Conservation (phyloP, 1,284 basidiomycete genomes). For the Lignosus rhinocerotis region DNA sequence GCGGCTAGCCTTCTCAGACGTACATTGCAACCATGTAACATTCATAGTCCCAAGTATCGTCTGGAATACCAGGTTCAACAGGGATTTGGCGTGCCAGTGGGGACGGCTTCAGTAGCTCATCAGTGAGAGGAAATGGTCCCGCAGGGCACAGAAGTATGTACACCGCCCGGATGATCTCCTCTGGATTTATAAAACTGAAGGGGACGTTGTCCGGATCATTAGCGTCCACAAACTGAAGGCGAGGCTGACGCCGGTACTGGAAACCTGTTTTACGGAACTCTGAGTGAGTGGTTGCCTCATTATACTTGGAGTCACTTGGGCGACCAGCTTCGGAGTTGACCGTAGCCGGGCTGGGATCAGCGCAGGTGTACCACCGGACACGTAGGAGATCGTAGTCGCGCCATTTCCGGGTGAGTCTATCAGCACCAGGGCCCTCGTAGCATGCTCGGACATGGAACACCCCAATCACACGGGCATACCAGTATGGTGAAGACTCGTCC, state of each 20-base stretch:
- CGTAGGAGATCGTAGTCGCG: slow-evolving; percentile 36
- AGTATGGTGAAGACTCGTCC: slow-evolving; percentile 17
- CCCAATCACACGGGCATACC: slow-evolving; percentile 21
- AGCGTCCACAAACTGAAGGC: slow-evolving; percentile 35
- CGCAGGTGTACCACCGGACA: slow-evolving; percentile 37
- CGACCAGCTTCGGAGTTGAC: slow-evolving; percentile 22
- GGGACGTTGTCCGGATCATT: too few relatives aligned
- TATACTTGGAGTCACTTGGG: too few relatives aligned
- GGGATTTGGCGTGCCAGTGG: slow-evolving; percentile 13
- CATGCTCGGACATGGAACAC: slow-evolving; percentile 31
- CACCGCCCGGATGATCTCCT: slow-evolving; percentile 33
- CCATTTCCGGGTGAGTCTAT: slow-evolving; percentile 29
- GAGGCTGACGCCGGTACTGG: slow-evolving; percentile 27
- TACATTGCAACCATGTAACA: slow-evolving; percentile 39
- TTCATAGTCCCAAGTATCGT: slow-evolving; percentile 33
- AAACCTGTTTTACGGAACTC: too few relatives aligned
- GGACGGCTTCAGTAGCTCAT: slow-evolving; percentile 26
- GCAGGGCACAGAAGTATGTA: slow-evolving; percentile 40
- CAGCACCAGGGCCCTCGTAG: slow-evolving; percentile 10
- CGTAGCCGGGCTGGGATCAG: slow-evolving; percentile 4
- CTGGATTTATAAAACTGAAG: slow-evolving; percentile 45
- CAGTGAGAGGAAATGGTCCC: slow-evolving; percentile 24
- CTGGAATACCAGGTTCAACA: background rate
- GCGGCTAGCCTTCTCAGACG: background rate
- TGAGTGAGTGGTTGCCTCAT: too few relatives aligned